A percentile compares a stretch with the other conserved stretches of the same genome.
These are phyloP conservation scores for Phytomonas sp. DNA, from an alignment of 208 protist genomes.

Conservation along the genomic window DNA sequence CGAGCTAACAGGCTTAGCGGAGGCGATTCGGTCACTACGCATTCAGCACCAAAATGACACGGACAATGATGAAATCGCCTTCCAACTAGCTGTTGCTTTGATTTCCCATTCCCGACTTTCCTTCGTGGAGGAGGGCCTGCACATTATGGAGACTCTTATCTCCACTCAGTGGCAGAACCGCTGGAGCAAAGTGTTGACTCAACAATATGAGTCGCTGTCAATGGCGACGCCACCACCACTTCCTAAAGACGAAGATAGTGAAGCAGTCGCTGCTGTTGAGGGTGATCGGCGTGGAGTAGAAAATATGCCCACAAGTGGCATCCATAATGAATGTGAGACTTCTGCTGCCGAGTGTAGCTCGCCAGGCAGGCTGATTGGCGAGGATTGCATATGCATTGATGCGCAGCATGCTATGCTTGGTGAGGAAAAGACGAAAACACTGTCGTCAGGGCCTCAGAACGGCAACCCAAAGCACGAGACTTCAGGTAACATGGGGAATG, in stretches of 20 bases:
- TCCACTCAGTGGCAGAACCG: conserved; percentile 36
- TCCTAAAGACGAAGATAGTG: not conserved
- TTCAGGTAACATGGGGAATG: not conserved
- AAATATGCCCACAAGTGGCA: not conserved
- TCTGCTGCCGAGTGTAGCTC: not conserved
- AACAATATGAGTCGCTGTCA: not conserved
- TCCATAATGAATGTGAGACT: not conserved
- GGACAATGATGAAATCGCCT: conserved; percentile 26
- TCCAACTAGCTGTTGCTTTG: conserved; percentile 51
- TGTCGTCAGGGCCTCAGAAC: not conserved
- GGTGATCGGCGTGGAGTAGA: not conserved
- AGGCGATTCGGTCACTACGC: conserved; percentile 32
- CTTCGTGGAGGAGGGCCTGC: conserved; percentile 53
- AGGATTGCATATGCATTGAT: not conserved
- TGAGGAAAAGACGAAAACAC: not conserved
- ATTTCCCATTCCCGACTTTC: conserved; percentile 48
- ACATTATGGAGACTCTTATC: conserved; percentile 59
- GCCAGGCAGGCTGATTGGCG: not conserved
- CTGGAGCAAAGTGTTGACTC: conserved; percentile 22
- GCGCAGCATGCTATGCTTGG: not conserved
- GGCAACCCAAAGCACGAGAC: not conserved
- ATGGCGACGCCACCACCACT: not conserved
- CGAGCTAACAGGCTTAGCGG: conserved; percentile 38
- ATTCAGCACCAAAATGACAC: conserved; percentile 19
- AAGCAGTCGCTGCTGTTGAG: not conserved